Evolutionary conservation across 192 early-diverging fungal genomes (phyloP).

Genomic region (Umbelopsis isabellina): DNA sequence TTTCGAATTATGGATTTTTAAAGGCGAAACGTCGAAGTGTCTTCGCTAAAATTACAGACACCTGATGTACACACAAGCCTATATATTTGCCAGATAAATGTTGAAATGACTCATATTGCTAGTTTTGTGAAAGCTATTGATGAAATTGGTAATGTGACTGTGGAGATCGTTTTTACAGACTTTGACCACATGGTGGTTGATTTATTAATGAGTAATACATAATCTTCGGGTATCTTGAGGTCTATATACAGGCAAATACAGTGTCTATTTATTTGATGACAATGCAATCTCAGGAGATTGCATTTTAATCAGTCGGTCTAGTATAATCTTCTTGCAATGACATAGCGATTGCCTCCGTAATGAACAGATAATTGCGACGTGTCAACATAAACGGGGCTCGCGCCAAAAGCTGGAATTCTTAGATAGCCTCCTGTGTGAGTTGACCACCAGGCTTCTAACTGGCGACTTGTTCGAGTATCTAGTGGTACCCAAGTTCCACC

Average conservation of each 20-base stretch:
- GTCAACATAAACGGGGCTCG: slow-evolving; percentile 17
- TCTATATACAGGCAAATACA: background rate
- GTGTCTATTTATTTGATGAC: background rate
- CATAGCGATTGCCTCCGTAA: slow-evolving; percentile 12
- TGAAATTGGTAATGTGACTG: too few relatives aligned
- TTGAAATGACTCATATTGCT: too few relatives aligned
- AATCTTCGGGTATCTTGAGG: background rate
- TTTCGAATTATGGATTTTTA: too few relatives aligned
- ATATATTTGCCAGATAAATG: too few relatives aligned
- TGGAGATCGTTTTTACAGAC: too few relatives aligned
- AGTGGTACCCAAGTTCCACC: slow-evolving; percentile 25
- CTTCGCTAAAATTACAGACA: too few relatives aligned
- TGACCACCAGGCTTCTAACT: slow-evolving; percentile 19
- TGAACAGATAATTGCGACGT: slow-evolving; percentile 7
- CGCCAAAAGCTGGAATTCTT: slow-evolving; percentile 23
- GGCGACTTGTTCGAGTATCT: background rate
- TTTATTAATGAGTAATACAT: background rate
- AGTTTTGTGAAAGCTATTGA: too few relatives aligned
- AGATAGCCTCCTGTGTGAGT: slow-evolving; percentile 3
- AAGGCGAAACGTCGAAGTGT: too few relatives aligned
- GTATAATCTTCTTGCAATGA: slow-evolving; percentile 18
- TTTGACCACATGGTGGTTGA: background rate
- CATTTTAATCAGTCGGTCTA: background rate
- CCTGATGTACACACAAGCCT: too few relatives aligned
- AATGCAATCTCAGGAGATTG: too few relatives aligned